Percentiles rank a stretch among this genome's conserved stretches.
These are phyloP conservation scores for Kwoniella mangroviensis DNA, from an alignment of 768 basidiomycete genomes.

Conservation along the genomic window DNA sequence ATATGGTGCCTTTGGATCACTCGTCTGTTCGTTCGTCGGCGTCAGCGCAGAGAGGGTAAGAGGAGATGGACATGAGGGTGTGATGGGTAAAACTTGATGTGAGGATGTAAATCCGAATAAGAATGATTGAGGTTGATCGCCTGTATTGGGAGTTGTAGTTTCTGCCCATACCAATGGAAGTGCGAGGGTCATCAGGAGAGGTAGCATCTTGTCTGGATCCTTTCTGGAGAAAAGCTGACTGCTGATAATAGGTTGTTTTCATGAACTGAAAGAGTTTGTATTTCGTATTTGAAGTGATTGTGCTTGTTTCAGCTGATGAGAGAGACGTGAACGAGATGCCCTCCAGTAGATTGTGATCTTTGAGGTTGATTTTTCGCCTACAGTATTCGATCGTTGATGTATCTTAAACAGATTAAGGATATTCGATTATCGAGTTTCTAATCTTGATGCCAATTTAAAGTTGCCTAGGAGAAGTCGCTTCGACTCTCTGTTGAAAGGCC, in stretches of 20 bases:
- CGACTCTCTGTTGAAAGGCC: background rate
- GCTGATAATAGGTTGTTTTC: too few species aligned
- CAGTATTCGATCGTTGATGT: too few species aligned
- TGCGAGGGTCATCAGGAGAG: conserved; percentile 1
- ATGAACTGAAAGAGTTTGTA: too few species aligned
- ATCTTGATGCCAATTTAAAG: background rate
- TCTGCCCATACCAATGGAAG: conserved; percentile 12
- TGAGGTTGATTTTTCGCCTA: too few species aligned
- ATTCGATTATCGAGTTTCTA: background rate
- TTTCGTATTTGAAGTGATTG: too few species aligned
- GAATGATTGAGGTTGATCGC: conserved; percentile 42
- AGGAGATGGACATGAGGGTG: conserved; percentile 36
- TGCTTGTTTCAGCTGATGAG: too few species aligned
- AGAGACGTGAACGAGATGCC: too few species aligned
- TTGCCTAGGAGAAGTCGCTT: too few species aligned
- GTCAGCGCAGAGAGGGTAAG: conserved; percentile 31
- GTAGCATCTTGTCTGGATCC: background rate
- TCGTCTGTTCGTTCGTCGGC: conserved; percentile 24
- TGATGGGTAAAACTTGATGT: conserved; percentile 34
- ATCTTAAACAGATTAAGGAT: too few species aligned
- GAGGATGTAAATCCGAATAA: conserved; percentile 32
- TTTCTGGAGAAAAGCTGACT: too few species aligned
- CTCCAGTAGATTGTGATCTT: too few species aligned
- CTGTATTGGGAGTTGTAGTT: conserved; percentile 43
- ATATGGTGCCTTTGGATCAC: conserved; percentile 41